Evolutionary conservation across 2,329 filamentous ascomycete genomes (phyloP).

Genomic region (Ophiostoma sp.): DNA sequence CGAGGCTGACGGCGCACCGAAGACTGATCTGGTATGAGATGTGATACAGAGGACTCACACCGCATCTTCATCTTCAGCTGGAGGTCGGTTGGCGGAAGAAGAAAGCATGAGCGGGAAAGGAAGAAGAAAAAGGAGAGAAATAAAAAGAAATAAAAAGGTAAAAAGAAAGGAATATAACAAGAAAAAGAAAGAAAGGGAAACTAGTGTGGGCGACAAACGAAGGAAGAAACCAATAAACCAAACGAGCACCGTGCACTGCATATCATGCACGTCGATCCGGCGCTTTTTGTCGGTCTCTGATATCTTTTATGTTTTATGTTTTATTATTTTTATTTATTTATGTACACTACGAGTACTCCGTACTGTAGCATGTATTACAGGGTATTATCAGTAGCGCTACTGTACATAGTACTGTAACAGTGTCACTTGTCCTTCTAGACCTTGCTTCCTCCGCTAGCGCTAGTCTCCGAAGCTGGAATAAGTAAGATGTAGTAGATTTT

Average conservation of each 20-base stretch:
- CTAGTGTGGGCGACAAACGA: neutral
- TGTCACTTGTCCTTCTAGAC: neutral
- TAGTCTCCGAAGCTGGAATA: neutral
- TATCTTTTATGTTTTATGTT: no score
- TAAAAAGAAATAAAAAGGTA: neutral
- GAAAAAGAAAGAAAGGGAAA: slow-evolving; percentile 67
- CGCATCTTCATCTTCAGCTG: slow-evolving; percentile 6
- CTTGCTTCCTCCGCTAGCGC: neutral
- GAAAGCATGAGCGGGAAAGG: neutral
- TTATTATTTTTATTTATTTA: no score
- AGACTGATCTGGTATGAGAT: no score
- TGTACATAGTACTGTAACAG: neutral
- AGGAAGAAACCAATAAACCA: slow-evolving; percentile 10
- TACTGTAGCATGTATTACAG: no score
- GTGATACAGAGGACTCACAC: neutral
- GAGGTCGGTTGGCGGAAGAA: neutral
- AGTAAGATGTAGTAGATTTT: neutral
- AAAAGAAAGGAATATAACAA: slow-evolving; percentile 59
- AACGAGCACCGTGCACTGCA: slow-evolving; percentile 34
- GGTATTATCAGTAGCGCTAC: no score
- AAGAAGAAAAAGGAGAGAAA: slow-evolving; percentile 67
- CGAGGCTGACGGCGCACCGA: no score
- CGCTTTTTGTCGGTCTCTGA: neutral
- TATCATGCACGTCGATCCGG: slow-evolving; percentile 9
- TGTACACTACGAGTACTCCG: no score